A percentile compares a stretch with the other conserved stretches of the same genome.
phyloP scores from a whole-genome alignment of 2,329 filamentous ascomycete genomes.

The Lojkania enalia region DNA sequence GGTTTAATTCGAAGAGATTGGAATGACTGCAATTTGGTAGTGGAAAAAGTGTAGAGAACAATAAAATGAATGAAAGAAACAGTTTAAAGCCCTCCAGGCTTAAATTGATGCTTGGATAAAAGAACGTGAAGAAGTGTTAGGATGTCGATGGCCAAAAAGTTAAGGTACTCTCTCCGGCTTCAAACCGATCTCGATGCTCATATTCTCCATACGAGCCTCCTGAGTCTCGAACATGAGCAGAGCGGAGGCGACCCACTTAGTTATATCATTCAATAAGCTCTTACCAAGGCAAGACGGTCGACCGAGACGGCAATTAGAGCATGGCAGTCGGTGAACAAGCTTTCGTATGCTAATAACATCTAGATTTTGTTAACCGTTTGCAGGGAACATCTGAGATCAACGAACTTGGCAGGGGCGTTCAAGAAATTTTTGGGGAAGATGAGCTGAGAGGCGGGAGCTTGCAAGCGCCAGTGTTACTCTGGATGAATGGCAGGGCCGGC shows the following conservation, averaged over 20 bases:
- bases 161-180: no score
- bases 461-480: background rate
- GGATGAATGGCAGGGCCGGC: conserved; percentile 1
- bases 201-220: conserved; percentile 1
- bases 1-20: no score
- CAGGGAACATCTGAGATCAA: conserved; percentile 1
- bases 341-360: conserved; percentile 11
- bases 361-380: conserved; percentile 8
- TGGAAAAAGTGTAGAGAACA: no score
- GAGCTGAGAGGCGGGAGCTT: background rate
- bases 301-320: background rate
- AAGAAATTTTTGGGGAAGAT: background rate
- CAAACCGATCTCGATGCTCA: no score
- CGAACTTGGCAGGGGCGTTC: conserved; percentile 9
- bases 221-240: background rate
- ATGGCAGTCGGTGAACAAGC: conserved; percentile 4
- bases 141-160: no score
- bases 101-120: no score
- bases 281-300: background rate
- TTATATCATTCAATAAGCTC: background rate
- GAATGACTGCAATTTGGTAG: no score
- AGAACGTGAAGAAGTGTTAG: no score
- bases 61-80: no score
- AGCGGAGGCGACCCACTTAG: conserved; percentile 1
- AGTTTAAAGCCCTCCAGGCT: no score